Conservation (phyloP, 2,329 filamentous ascomycete genomes). For the Calonectria crousiana region DNA sequence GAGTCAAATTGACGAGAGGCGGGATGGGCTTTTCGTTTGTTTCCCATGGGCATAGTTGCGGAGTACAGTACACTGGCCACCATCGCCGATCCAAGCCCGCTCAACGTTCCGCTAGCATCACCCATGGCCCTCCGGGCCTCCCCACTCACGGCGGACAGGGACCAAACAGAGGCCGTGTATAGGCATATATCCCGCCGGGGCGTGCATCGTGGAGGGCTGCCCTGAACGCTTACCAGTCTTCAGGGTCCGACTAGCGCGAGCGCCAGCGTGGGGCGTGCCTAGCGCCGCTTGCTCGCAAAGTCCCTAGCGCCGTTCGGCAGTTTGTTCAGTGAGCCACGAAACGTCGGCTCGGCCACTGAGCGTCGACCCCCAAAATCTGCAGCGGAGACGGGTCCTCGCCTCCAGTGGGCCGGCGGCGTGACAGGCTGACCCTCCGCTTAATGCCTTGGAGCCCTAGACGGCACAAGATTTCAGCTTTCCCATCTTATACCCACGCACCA, state of each 20-base stretch:
- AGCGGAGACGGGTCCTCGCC: slow-evolving; percentile 7
- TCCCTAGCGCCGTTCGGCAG: slow-evolving; percentile 9
- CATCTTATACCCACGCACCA: slow-evolving; percentile 9
- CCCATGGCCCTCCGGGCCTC: not conserved
- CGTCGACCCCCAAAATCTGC: slow-evolving; percentile 5
- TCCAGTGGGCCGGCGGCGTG: not conserved
- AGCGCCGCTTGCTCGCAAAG: not conserved
- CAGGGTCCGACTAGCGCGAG: slow-evolving; percentile 12
- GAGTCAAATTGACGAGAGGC: not conserved
- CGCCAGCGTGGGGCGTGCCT: not conserved
- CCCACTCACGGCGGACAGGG: not conserved
- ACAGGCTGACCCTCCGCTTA: not conserved
- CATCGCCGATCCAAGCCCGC: slow-evolving; percentile 11
- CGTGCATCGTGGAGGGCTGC: not conserved
- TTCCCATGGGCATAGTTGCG: slow-evolving; percentile 8
- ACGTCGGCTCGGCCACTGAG: not conserved
- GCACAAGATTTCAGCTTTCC: slow-evolving; percentile 14
- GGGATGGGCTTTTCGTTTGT: not conserved
- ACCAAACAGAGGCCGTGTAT: not conserved
- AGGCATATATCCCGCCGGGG: not conserved
- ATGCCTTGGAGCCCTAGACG: slow-evolving; percentile 2
- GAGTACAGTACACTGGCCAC: not conserved
- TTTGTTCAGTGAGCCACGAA: slow-evolving; percentile 5
- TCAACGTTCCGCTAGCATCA: slow-evolving; percentile 8
- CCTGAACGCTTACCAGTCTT: slow-evolving; percentile 14